phyloP scores from a whole-genome alignment of 1,139 yeast genomes.

The Candida freyschussii region DNA sequence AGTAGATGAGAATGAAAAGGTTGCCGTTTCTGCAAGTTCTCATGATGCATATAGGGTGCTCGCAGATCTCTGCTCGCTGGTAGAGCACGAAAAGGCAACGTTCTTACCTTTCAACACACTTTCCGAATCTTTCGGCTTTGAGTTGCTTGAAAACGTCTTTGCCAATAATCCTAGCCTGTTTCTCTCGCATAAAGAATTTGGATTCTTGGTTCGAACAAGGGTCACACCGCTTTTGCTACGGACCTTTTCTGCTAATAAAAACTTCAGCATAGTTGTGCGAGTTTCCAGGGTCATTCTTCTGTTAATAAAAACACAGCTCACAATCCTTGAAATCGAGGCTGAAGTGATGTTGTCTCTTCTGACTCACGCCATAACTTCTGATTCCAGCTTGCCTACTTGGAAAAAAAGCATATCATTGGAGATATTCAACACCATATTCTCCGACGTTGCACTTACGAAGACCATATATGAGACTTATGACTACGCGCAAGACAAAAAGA shows the following conservation, averaged over 20 bases:
- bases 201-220: constrained; percentile 56
- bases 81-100: constrained; percentile 53
- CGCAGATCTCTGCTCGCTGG: constrained; percentile 63
- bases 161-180: constrained; percentile 54
- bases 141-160: constrained; percentile 62
- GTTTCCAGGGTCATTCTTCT: constrained; percentile 66
- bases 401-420: constrained; percentile 70
- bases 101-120: constrained; percentile 51
- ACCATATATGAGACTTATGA: constrained; percentile 63
- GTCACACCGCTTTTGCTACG: constrained; percentile 73
- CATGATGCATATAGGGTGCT: constrained; percentile 69
- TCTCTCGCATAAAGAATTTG: constrained; percentile 56
- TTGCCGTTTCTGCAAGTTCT: constrained; percentile 47
- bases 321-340: constrained; percentile 63
- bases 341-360: constrained; percentile 74
- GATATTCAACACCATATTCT: constrained; percentile 55
- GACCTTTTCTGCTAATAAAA: constrained; percentile 55
- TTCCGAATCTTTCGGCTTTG: constrained; percentile 69
- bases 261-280: constrained; percentile 66
- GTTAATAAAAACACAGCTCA: constrained; percentile 55
- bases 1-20: constrained; percentile 40
- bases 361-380: constrained; percentile 56
- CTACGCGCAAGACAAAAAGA: constrained; percentile 45
- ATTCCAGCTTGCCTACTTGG: constrained; percentile 56
- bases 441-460: constrained; percentile 49